Conservation (phyloP, 208 protist species). For the Leptomonas seymouri region DNA sequence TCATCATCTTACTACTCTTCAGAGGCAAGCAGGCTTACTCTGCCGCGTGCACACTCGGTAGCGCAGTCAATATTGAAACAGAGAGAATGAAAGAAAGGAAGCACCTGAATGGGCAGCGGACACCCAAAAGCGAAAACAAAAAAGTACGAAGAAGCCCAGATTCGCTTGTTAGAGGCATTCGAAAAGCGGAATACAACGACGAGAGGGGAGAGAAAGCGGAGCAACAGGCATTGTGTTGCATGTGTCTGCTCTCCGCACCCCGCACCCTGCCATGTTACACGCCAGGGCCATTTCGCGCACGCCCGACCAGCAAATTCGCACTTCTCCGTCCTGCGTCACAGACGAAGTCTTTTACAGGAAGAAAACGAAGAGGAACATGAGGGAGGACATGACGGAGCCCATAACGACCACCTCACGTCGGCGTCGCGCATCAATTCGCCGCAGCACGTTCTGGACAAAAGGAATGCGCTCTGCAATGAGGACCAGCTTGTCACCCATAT, state of each 20-base stretch:
- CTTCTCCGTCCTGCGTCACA: not conserved
- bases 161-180: not conserved
- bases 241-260: no score
- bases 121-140: slow-evolving; percentile 1
- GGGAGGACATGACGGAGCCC: slow-evolving; percentile 57
- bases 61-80: not conserved
- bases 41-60: not conserved
- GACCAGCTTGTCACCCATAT: slow-evolving; percentile 55
- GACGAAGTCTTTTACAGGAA: slow-evolving; percentile 45
- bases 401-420: slow-evolving; percentile 72
- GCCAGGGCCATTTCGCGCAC: not conserved
- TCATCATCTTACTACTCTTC: no score
- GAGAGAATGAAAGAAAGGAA: not conserved
- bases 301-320: not conserved
- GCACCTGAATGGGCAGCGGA: not conserved
- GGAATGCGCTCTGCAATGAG: slow-evolving; percentile 77
- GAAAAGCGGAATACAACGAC: not conserved
- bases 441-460: slow-evolving; percentile 70
- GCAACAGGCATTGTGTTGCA: not conserved
- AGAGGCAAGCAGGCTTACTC: no score
- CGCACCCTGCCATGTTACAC: not conserved
- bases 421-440: slow-evolving; percentile 65
- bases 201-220: not conserved
- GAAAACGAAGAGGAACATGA: slow-evolving; percentile 66
- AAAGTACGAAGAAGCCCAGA: not conserved